Base-by-base conservation (phyloP, 345 rosid species). In the Draba incana region DNA sequence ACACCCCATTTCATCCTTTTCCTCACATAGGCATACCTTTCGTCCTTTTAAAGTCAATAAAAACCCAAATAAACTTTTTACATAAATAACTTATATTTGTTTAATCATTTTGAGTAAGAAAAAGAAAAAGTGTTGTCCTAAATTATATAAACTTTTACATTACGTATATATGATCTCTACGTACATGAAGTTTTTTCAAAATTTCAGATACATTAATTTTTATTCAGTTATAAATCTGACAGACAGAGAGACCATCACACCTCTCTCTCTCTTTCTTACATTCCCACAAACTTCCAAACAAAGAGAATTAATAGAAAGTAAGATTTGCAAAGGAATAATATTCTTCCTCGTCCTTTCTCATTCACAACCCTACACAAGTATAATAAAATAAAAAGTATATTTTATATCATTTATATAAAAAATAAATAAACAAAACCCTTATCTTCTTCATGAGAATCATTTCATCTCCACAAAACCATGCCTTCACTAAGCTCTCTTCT, bases 261-360 rank as follows among this genome's bases (percentile, higher is more conserved):
- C 13, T 33, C 38, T 28, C 50, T 31, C 39, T 75, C 72, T 74
- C 72, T 69, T 57, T 59, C 87, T 80, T 81, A 78, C 84, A 81
- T 76, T 81, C 62, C 72, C 86, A 84, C 90, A 84, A 88, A 77
- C 89, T 88, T 86, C 97, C 96, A 86, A 92, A 89, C 89, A 72
- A 84, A 81, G 88, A 80, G 93, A 87, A 87, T 87, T 85, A 80
- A 82, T 83, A 84, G 94, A 92, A 92, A 89, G 90, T 89, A 81
- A 79, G 96, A 83, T 83, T 87, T 80, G 76, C 84, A 72, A 42
- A 74, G 77, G 68, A 63, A 63, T 76, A 38, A 75, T 62, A 62
- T 41, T 68, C 74, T 68, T 68, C 74, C 59, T 68, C 78, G 68
- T 75, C 78, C 48, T 75, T 45, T 56, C 69, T 64, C 66, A 64